Evolutionary conservation across 1,139 yeast genomes (phyloP), one percentile per base, ranked within the genome.

Genomic region (Yamadazyma mexicana): DNA sequence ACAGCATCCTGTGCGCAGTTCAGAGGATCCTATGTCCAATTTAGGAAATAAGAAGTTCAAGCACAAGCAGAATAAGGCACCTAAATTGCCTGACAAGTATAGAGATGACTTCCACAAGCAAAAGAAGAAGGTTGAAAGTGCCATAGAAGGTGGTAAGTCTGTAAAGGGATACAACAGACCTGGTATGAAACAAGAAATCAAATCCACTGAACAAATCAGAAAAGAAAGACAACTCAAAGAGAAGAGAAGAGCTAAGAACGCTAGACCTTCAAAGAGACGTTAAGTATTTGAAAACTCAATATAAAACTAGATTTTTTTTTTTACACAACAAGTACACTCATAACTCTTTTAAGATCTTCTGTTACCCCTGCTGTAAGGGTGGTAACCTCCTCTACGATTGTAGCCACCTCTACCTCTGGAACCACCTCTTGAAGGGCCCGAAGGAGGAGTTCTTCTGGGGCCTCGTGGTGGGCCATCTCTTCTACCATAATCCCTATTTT

Each of bases 71-170:
- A 68, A 69, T 35, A 77, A 78, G 49, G 92, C 97, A 2, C 99
- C 99, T 35, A 87, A 81, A 58, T 68, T 84, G 36, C 96, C 98
- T 10, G 97, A 89, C 57, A 89, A 78, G 64, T 81, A 70, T 51
- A 80, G 98, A 63, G 96, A 91, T 57, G 94, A 94, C 61, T 94
- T 78, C 63, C 77, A 82, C 44, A 75, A 75, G 50, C 96, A 92
- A 60, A 83, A 86, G 78, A 81, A 83, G 72, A 84, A 87, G 66
- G 92, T 87, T 38, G 79, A 78, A 37, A 81, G 79, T 52, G 98
- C 98, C 4, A 57, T 83, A 49, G 95, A 84, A 10, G 72, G 81
- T 43, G 97, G 98, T 36, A 59, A 77, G 30, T 61, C 63, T 22
- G 88, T 87, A 40, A 87, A 83, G 67, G 97, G 97, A 11, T 82